phyloP scores from a whole-genome alignment of 108 stramenopile genomes.

The Skeletonema menzelii region DNA sequence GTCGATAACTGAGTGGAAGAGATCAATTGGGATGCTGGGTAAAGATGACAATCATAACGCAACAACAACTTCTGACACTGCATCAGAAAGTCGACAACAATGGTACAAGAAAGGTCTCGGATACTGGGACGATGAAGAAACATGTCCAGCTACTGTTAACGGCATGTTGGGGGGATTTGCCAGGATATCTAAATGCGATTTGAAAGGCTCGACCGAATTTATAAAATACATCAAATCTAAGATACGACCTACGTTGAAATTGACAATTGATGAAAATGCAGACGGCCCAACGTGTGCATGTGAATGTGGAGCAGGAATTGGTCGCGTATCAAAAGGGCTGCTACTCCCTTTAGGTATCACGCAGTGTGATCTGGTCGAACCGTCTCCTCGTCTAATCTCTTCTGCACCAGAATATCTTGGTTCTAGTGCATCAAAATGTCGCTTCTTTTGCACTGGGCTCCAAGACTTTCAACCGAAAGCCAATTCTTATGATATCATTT shows the following conservation, averaged over 20 bases:
- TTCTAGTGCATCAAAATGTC: slow-evolving; percentile 48
- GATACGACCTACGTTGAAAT: slow-evolving; percentile 25
- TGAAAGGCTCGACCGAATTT: slow-evolving; percentile 77
- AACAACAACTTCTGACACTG: not conserved
- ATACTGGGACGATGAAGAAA: slow-evolving; percentile 82
- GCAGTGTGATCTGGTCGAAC: slow-evolving; percentile 87
- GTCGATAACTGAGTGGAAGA: slow-evolving; percentile 40
- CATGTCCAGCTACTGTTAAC: slow-evolving; percentile 82
- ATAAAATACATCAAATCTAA: slow-evolving; percentile 43
- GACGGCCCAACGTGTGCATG: slow-evolving; percentile 40
- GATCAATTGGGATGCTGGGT: not conserved
- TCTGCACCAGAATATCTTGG: slow-evolving; percentile 88
- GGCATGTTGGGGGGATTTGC: slow-evolving; percentile 93
- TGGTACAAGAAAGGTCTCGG: slow-evolving; percentile 85
- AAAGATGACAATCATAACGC: not conserved
- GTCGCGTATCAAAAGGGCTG: slow-evolving; percentile 88
- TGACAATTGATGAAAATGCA: slow-evolving; percentile 24
- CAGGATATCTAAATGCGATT: slow-evolving; percentile 69
- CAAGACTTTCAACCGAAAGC: slow-evolving; percentile 84
- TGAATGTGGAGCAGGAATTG: slow-evolving; percentile 89
- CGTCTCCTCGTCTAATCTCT: slow-evolving; percentile 82
- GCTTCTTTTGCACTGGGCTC: slow-evolving; percentile 79
- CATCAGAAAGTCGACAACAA: slow-evolving; percentile 5
- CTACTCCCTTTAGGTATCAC: slow-evolving; percentile 70
- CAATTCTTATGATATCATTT: slow-evolving; percentile 79